Conservation (phyloP, 75 land plant species). For the Selaginella moellendorffii region DNA sequence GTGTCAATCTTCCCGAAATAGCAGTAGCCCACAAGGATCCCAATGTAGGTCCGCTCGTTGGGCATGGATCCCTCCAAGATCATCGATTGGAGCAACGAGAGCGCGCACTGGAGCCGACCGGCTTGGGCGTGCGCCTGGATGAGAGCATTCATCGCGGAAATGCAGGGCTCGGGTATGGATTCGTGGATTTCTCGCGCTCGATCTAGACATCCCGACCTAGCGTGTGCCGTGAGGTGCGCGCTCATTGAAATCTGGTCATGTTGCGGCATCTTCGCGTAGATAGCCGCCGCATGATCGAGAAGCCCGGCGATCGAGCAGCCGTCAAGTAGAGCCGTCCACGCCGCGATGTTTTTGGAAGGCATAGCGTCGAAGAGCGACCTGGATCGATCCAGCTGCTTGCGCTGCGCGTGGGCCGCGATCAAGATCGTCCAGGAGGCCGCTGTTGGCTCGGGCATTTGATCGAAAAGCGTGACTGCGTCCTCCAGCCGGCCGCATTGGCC, state of each 20-base stretch:
- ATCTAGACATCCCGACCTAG: not conserved
- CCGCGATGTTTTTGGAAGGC: not conserved
- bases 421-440: not conserved
- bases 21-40: not conserved
- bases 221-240: not conserved
- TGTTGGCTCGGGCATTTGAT: not conserved
- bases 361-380: not conserved
- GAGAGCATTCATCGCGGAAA: not conserved
- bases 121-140: not conserved
- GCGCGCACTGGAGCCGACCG: not conserved
- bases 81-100: not conserved
- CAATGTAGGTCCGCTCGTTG: not conserved
- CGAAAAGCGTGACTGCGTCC: not conserved
- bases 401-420: not conserved
- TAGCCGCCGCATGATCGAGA: not conserved
- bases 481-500: not conserved
- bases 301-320: not conserved
- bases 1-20: not conserved
- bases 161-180: not conserved
- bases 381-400: not conserved
- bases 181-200: not conserved
- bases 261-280: not conserved
- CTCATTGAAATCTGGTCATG: not conserved
- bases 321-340: not conserved
- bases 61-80: not conserved